phyloP scores from a whole-genome alignment of 495 filamentous ascomycete species.

The Lasiosphaeris hirsuta region DNA sequence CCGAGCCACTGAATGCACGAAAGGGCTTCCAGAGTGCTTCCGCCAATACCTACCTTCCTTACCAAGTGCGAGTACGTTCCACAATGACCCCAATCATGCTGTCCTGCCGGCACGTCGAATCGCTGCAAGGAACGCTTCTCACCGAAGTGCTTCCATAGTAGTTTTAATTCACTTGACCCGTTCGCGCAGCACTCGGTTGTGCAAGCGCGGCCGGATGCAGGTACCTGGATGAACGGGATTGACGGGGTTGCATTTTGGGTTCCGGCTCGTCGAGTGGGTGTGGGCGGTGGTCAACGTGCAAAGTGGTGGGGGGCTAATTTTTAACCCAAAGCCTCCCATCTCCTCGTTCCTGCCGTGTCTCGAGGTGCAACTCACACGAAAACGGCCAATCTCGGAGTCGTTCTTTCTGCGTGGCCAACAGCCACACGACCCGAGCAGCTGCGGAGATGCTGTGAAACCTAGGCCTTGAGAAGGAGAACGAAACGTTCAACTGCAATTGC shows the following conservation, averaged over 20 bases:
- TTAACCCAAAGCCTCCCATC: constrained; percentile 3
- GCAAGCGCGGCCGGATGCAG: constrained; percentile 9
- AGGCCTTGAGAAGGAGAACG: too few species aligned
- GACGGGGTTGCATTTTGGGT: constrained; percentile 10
- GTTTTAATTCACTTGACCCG: constrained; percentile 3
- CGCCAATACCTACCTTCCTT: too few species aligned
- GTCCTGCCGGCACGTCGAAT: constrained; percentile 10
- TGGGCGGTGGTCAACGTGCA: background rate
- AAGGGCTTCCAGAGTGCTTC: too few species aligned
- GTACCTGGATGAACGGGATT: background rate
- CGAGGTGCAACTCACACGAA: background rate
- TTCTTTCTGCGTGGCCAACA: constrained; percentile 1
- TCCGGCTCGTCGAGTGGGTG: constrained; percentile 4
- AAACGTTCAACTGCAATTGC: too few species aligned
- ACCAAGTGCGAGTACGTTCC: too few species aligned
- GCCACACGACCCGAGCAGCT: background rate
- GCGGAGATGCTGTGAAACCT: too few species aligned
- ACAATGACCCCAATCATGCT: background rate
- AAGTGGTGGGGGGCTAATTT: constrained; percentile 1
- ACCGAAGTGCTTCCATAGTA: constrained; percentile 4
- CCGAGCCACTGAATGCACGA: too few species aligned
- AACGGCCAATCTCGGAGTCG: background rate
- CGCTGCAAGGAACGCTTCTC: constrained; percentile 3
- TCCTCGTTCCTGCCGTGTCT: constrained; percentile 7
- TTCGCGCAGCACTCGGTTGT: constrained; percentile 5